phyloP scores from a whole-genome alignment of 2,329 filamentous ascomycete species.

The Fusarium sp. region DNA sequence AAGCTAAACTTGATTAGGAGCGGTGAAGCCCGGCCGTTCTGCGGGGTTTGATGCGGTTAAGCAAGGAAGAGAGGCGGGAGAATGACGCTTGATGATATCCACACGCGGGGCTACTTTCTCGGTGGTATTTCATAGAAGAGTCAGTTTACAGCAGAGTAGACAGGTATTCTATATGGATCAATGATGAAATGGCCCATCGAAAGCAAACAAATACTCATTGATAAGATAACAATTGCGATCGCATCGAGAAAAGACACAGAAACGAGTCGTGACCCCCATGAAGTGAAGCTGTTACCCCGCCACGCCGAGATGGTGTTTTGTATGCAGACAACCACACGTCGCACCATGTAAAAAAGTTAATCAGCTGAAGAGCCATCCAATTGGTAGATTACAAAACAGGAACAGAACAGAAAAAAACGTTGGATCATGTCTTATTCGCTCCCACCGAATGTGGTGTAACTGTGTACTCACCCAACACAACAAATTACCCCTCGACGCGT shows the following conservation, averaged over 20 bases:
- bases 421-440: slow-evolving; percentile 9
- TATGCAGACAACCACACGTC: slow-evolving; percentile 2
- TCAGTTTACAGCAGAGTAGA: background rate
- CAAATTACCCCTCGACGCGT: slow-evolving; percentile 35
- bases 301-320: background rate
- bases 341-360: background rate
- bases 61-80: slow-evolving; percentile 31
- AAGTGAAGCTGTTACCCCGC: background rate
- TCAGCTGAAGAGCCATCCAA: background rate
- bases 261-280: background rate
- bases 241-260: background rate
- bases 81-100: slow-evolving; percentile 37
- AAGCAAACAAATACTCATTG: background rate
- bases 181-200: slow-evolving; percentile 29
- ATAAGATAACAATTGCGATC: background rate
- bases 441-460: slow-evolving; percentile 10
- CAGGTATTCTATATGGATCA: slow-evolving; percentile 11
- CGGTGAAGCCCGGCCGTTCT: slow-evolving; percentile 39
- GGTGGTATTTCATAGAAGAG: slow-evolving; percentile 26
- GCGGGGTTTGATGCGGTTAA: slow-evolving; percentile 20
- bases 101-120: slow-evolving; percentile 32
- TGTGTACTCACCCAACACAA: slow-evolving; percentile 13
- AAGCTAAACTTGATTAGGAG: slow-evolving; percentile 9
- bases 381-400: background rate
- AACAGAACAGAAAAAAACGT: background rate